Base-by-base conservation (phyloP, 2,329 filamentous ascomycete species). In the Fusarium sublunatum region DNA sequence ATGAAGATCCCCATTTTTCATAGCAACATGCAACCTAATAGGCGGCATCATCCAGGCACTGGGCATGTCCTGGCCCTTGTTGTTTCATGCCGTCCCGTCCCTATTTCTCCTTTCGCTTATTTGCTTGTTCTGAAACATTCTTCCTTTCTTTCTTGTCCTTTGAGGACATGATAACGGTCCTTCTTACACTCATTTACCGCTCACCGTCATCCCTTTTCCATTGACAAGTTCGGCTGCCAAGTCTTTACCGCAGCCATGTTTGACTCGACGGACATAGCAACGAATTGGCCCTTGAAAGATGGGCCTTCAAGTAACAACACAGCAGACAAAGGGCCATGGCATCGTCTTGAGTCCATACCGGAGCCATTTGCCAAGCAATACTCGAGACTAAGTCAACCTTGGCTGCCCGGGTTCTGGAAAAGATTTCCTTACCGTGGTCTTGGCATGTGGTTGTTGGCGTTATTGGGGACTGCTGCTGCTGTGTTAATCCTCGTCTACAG, bases 351-450 rank as follows among this genome's bases (percentile, higher is more conserved):
- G 2, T 32, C 61, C 26, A 22, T 63, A 2, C 22, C 53, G 6
- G 32, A 50, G 1, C 12, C 19, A 1, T 64, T 56, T 6, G 29
- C 34, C 3, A 22, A 44, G 10, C 40, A 59, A n/a, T 53, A 61
- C 12, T 25, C 36, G 9, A 48, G 64, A 28, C 60, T 67, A 6
- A 67, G 64, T 7, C 60, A 64, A 0, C 64, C 64, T 12, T 67
- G 64, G 64, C 59, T 61, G 12, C 51, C 64, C 1, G 64, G 64
- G 7, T 67, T 67, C 29, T 67, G 64, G 64, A 64, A 25, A 4
- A 51, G 64, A 2, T 64, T 67, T 7, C 64, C 64, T 7, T 41
- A 41, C 19, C 64, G 64, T 2, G 64, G 64, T 1, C 35, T 67
- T 32, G 55, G 64, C 29, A 47, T 56, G 41, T 67, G 63, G 64